These are phyloP conservation scores for Claviceps sp. DNA, from an alignment of 2,329 filamentous ascomycete species.

Conservation along the genomic window DNA sequence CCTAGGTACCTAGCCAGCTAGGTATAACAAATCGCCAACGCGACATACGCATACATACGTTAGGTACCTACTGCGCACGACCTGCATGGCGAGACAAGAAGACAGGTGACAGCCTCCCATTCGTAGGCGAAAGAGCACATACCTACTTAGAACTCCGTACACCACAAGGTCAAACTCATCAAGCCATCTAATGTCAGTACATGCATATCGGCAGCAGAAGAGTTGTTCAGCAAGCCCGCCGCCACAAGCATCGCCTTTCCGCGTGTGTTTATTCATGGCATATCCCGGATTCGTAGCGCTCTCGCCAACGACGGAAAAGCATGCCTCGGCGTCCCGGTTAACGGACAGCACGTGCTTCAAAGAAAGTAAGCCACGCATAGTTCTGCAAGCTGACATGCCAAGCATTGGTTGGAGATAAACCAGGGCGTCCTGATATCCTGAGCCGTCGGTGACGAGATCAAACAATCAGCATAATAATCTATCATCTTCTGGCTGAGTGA, in stretches of 20 bases:
- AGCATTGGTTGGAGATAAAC: not conserved
- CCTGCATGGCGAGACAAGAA: too few relatives aligned
- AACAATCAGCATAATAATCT: too few relatives aligned
- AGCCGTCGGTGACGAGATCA: not conserved
- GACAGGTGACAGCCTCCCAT: too few relatives aligned
- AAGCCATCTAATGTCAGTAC: not conserved
- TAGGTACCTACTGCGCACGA: too few relatives aligned
- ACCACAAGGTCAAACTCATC: not conserved
- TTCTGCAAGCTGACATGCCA: not conserved
- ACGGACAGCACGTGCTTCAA: not conserved
- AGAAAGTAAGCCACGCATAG: not conserved
- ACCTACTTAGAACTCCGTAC: too few relatives aligned
- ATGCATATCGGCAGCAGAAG: not conserved
- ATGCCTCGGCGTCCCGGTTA: not conserved
- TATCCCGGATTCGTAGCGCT: not conserved
- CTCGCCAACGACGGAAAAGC: not conserved
- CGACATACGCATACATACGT: too few relatives aligned
- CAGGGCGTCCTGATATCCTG: not conserved
- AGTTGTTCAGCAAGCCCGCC: not conserved
- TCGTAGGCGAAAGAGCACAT: too few relatives aligned
- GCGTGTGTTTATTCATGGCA: not conserved
- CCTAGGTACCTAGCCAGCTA: too few relatives aligned
- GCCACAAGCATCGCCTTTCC: not conserved
- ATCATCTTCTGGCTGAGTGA: too few relatives aligned
- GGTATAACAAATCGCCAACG: too few relatives aligned